phyloP scores from a whole-genome alignment of 495 filamentous ascomycete genomes.

The Neurospora cerealis region DNA sequence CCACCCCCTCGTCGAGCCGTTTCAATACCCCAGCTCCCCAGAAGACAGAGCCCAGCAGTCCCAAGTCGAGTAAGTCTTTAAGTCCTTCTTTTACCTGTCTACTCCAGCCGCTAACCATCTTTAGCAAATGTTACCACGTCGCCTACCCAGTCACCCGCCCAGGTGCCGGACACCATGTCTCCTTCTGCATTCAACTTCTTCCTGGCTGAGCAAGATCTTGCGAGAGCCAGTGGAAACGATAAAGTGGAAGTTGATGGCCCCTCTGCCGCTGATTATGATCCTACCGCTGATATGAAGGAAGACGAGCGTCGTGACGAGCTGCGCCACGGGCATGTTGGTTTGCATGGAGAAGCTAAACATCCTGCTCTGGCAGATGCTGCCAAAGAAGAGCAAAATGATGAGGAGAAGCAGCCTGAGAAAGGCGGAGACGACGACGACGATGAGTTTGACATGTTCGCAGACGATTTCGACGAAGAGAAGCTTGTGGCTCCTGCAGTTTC shows the following conservation, averaged over 20 bases:
- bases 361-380: constrained; percentile 7
- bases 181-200: constrained; percentile 30
- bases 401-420: constrained; percentile 21
- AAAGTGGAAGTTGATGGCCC: constrained; percentile 54
- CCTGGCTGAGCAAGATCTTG: constrained; percentile 52
- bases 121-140: constrained; percentile 16
- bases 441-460: constrained; percentile 93
- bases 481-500: constrained; percentile 51
- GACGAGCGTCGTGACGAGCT: constrained; percentile 65
- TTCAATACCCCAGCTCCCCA: constrained; percentile 26
- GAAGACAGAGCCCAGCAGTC: constrained; percentile 29
- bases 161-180: constrained; percentile 29
- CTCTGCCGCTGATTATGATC: constrained; percentile 94
- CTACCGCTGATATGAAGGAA: constrained; percentile 84
- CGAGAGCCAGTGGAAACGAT: constrained; percentile 44
- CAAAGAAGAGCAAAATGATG: constrained; percentile 16
- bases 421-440: constrained; percentile 47
- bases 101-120: background rate
- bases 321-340: constrained; percentile 41
- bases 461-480: constrained; percentile 82
- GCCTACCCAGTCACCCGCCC: constrained; percentile 27
- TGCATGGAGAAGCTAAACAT: constrained; percentile 32
- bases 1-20: constrained; percentile 42
- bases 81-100: background rate
- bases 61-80: constrained; percentile 27